Base-by-base conservation (phyloP, 2,329 filamentous ascomycete genomes). In the Arthrocladium fulminans region DNA sequence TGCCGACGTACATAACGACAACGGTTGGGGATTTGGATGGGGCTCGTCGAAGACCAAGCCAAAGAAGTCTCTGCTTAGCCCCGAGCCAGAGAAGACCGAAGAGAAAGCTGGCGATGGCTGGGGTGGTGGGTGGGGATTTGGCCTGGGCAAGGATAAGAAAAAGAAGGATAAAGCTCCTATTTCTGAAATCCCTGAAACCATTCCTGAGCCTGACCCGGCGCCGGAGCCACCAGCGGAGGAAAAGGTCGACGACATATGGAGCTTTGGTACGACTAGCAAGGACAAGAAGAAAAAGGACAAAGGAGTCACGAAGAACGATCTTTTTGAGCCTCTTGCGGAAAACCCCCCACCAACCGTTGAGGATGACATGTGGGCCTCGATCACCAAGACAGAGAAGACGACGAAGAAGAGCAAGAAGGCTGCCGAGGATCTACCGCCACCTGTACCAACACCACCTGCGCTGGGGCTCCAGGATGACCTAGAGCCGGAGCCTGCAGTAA, bases 221-320 rank as follows among this genome's bases (percentile, higher is more conserved):
- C 43, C 44, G 15, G 44, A 37, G 4, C 27, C 44, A 30, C 68
- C 74, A 52, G 69, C 67, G 51, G 68, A 47, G 29, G 67, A 63
- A 55, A 62, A 63, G 61, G 66, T 72, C 58, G 63, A 69, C 59
- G 67, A 73, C 55, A 65, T 65, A 73, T 68, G 70, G 69, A 59
- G 59, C 37, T 50, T 51, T 65, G 64, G 65, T 48, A 63, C 60
- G 49, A 65, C 67, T 48, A 62, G 66, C 49, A 71, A 72, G 56
- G 73, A 70, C 57, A 72, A 72, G 57, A 72, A 68, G 46, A 69
- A 71, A 59, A 71, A 71, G 52, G 66, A 68, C 27, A 69, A 67
- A 54, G 61, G 68, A 35, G 67, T 66, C 41, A 67, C 72, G 50
- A 73, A 67, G 53, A 61, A 65, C 63, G 63, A 55, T 59, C 35